Percentiles rank a stretch among this genome's conserved stretches.
Evolutionary conservation across 306 rosid species (phyloP).

Genomic region (Psophocarpus tetragonolobus): DNA sequence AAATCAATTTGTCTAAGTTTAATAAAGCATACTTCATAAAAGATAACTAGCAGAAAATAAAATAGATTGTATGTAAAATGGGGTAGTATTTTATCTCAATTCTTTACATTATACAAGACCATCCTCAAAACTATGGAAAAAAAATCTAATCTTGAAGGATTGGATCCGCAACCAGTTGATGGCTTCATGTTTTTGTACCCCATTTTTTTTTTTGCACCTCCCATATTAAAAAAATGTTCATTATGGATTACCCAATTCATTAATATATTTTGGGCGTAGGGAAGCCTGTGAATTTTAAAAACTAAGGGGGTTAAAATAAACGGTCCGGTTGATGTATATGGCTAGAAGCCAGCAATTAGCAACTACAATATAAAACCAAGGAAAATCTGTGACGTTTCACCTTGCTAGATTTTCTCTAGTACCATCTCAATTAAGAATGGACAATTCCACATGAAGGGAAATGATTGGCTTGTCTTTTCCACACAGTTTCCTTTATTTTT

Average conservation of each 20-base stretch:
- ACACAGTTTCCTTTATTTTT: neutral
- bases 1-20: neutral
- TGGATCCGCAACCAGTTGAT: neutral
- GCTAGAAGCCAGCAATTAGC: neutral
- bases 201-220: no score
- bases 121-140: neutral
- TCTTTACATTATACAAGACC: neutral
- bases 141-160: neutral
- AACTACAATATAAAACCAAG: neutral
- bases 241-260: no score
- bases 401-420: neutral
- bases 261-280: no score
- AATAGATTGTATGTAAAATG: neutral
- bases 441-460: neutral
- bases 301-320: no score
- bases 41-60: neutral
- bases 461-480: neutral
- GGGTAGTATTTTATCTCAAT: neutral
- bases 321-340: neutral
- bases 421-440: constrained; percentile 11
- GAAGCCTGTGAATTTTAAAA: no score
- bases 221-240: no score
- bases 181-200: no score
- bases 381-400: neutral
- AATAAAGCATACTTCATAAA: neutral